Conservation (phyloP, 192 early-diverging fungal genomes). For the Polychytrium aggregatum region DNA sequence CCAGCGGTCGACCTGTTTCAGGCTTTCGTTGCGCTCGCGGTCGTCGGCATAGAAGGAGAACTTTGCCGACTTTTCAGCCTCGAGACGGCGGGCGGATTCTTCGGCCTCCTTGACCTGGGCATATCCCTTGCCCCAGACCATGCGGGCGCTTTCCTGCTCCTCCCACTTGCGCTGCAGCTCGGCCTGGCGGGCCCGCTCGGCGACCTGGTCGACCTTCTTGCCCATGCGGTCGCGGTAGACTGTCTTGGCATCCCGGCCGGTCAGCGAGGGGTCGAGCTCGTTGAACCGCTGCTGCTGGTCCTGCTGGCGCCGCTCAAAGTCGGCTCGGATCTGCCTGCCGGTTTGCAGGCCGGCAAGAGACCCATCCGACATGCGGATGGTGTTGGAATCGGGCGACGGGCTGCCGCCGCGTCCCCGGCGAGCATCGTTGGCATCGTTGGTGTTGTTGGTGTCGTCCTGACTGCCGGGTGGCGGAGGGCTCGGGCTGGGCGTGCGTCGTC, state of each 20-base stretch:
- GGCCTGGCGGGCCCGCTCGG: constrained; percentile 16
- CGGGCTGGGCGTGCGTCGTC: constrained; percentile 6
- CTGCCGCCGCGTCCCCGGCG: neutral
- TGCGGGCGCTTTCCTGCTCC: constrained; percentile 24
- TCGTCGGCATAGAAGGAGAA: constrained; percentile 37
- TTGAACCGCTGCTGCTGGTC: constrained; percentile 7
- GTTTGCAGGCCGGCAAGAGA: constrained; percentile 17
- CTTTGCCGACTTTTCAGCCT: constrained; percentile 18
- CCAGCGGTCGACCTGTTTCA: constrained; percentile 46
- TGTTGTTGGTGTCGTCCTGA: neutral
- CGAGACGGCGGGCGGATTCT: constrained; percentile 10
- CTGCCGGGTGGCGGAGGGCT: constrained; percentile 7
- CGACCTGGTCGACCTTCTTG: constrained; percentile 38
- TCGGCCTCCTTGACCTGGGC: constrained; percentile 37
- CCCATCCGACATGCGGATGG: constrained; percentile 10
- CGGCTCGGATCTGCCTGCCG: constrained; percentile 11
- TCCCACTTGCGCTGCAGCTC: constrained; percentile 21
- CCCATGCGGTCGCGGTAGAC: constrained; percentile 58
- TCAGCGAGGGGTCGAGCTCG: constrained; percentile 1
- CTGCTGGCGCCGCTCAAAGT: constrained; percentile 2
- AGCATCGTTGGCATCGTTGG: constrained; percentile 14
- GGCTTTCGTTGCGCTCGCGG: constrained; percentile 34
- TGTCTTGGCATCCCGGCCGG: constrained; percentile 32
- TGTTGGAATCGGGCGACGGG: neutral
- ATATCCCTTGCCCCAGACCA: constrained; percentile 53